These are phyloP conservation scores for Monosporascus sp. DNA, from an alignment of 2,329 filamentous ascomycete species.

Conservation along the genomic window DNA sequence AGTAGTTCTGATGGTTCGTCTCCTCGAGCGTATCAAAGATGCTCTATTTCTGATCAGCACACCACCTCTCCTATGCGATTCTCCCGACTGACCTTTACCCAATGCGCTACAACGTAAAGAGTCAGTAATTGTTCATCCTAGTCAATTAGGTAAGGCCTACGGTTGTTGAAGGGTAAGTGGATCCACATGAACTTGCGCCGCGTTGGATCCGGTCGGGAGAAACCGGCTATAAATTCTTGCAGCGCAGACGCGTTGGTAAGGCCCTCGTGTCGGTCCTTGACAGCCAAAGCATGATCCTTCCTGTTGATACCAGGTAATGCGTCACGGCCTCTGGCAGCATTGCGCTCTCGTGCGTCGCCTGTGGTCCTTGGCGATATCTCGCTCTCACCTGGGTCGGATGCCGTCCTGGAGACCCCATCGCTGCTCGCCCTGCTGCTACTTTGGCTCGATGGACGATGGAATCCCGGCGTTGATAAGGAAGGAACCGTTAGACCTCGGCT, in stretches of 20 bases:
- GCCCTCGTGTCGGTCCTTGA: slow-evolving; percentile 5
- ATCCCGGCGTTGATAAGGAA: slow-evolving; percentile 20
- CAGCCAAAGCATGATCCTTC: background rate
- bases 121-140: too few species aligned
- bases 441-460: slow-evolving; percentile 24
- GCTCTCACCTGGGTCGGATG: slow-evolving; percentile 26
- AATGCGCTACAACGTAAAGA: slow-evolving; percentile 29
- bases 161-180: slow-evolving; percentile 52
- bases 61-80: slow-evolving; percentile 12
- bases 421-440: slow-evolving; percentile 21
- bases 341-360: background rate
- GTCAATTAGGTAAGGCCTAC: too few species aligned
- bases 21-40: slow-evolving; percentile 40
- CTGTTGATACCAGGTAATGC: slow-evolving; percentile 1
- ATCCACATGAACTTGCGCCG: slow-evolving; percentile 52
- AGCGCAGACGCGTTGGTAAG: slow-evolving; percentile 13
- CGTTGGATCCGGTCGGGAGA: slow-evolving; percentile 33
- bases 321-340: background rate
- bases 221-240: slow-evolving; percentile 32
- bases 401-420: slow-evolving; percentile 13
- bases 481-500: slow-evolving; percentile 30
- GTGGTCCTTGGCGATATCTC: slow-evolving; percentile 18
- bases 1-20: slow-evolving; percentile 35
- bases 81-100: slow-evolving; percentile 45
- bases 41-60: slow-evolving; percentile 21